A percentile compares a stretch with the other conserved stretches of the same genome.
Evolutionary conservation across 1,139 yeast species (phyloP).

Genomic region (Saccharomyces hybrid): DNA sequence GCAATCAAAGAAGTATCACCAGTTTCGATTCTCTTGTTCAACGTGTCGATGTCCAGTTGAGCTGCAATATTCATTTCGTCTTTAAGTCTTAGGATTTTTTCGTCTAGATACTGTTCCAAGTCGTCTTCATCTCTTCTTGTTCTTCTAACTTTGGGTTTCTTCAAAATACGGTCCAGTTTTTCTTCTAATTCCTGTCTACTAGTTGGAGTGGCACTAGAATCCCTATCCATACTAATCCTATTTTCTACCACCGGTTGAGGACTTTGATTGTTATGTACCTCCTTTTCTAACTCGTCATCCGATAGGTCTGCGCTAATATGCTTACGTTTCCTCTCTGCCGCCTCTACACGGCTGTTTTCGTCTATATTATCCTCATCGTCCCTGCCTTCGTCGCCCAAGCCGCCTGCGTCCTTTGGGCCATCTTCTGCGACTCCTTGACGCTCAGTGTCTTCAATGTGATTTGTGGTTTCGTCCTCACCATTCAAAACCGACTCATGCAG

Average conservation of each 20-base stretch:
- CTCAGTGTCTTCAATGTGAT: neutral
- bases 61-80: conserved; percentile 95
- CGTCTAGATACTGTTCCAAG: conserved; percentile 92
- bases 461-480: neutral
- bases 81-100: conserved; percentile 69
- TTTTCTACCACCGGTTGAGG: conserved; percentile 25
- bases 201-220: conserved; percentile 43
- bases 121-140: conserved; percentile 80
- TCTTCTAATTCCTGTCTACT: conserved; percentile 76
- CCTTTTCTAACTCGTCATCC: conserved; percentile 30
- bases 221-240: conserved; percentile 33
- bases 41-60: conserved; percentile 77
- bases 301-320: conserved; percentile 22
- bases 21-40: conserved; percentile 41
- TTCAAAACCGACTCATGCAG: neutral
- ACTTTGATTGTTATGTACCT: conserved; percentile 6
- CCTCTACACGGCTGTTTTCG: neutral
- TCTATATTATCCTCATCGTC: conserved; percentile 1
- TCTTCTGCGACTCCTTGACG: neutral
- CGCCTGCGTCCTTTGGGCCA: neutral
- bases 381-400: neutral
- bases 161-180: conserved; percentile 67
- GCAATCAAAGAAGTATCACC: conserved; percentile 47
- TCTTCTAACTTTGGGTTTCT: conserved; percentile 51
- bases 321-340: conserved; percentile 24